Conservation (phyloP, 2,329 filamentous ascomycete species). For the Diaporthe caulivora region DNA sequence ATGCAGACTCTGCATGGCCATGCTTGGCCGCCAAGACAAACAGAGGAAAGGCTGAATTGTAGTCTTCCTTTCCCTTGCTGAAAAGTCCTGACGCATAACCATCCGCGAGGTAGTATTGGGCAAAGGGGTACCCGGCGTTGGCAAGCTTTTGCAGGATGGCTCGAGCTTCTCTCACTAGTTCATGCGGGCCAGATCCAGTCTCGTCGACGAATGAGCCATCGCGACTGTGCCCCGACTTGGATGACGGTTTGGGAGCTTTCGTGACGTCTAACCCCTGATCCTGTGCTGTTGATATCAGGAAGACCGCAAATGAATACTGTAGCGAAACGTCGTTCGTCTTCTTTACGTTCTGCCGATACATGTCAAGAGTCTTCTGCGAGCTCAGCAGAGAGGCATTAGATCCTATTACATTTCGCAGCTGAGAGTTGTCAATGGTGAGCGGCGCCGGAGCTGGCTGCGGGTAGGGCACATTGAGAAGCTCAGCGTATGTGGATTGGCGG, state of each 20-base stretch:
- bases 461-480: conserved; percentile 78
- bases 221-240: conserved; percentile 60
- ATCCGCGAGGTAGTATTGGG: conserved; percentile 96
- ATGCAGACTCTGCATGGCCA: conserved; percentile 95
- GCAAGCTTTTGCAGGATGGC: conserved; percentile 88
- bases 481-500: conserved; percentile 66
- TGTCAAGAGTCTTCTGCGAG: conserved; percentile 93
- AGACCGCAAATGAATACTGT: conserved; percentile 96
- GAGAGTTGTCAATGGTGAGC: conserved; percentile 82
- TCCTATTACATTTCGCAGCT: conserved; percentile 83
- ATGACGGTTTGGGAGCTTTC: conserved; percentile 59
- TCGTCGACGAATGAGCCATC: conserved; percentile 61
- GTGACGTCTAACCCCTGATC: conserved; percentile 74
- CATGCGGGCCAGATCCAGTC: conserved; percentile 66
- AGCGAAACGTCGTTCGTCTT: conserved; percentile 93
- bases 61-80: conserved; percentile 92
- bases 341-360: conserved; percentile 97
- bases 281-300: conserved; percentile 90
- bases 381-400: conserved; percentile 92
- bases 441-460: conserved; percentile 80
- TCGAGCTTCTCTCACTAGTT: conserved; percentile 87
- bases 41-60: conserved; percentile 90
- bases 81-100: conserved; percentile 95
- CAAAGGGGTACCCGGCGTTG: conserved; percentile 93
- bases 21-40: conserved; percentile 96